phyloP scores from a whole-genome alignment of 805 yeast genomes.

The Saccharomyces kudriavzevii region DNA sequence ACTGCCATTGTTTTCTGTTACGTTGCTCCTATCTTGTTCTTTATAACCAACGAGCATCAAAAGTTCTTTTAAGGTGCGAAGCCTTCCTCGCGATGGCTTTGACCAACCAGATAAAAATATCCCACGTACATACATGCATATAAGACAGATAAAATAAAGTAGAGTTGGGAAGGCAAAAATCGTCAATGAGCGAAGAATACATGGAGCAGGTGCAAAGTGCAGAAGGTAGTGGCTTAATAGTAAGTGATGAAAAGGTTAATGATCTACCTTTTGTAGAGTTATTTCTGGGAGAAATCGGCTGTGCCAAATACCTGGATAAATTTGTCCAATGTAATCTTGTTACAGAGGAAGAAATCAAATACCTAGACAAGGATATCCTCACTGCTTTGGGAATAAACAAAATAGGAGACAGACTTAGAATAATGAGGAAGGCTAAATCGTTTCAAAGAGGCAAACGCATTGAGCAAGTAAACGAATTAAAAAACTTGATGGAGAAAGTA shows the following conservation, averaged over 20 bases:
- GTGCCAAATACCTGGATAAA: constrained; percentile 16
- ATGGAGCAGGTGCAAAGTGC: neutral
- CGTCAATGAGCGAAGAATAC: neutral
- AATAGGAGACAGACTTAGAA: constrained; percentile 74
- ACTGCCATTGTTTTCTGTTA: neutral
- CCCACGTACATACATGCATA: neutral
- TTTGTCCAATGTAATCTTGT: constrained; percentile 18
- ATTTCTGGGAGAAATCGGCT: constrained; percentile 18
- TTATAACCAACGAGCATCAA: neutral
- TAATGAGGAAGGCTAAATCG: constrained; percentile 48
- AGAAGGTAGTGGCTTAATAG: neutral
- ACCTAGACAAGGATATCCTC: constrained; percentile 52
- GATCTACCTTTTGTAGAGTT: constrained; percentile 11
- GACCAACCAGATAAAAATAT: neutral
- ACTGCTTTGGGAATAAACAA: constrained; percentile 65
- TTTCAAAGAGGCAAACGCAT: constrained; percentile 23
- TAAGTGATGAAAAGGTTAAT: neutral
- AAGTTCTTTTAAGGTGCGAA: neutral
- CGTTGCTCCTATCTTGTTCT: neutral
- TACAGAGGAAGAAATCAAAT: constrained; percentile 21
- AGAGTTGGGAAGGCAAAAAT: neutral
- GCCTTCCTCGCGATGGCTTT: neutral
- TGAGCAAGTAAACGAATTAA: constrained; percentile 9
- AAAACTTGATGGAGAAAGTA: constrained; percentile 19
- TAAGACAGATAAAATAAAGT: neutral